Base-by-base conservation (phyloP, 2,329 filamentous ascomycete species). In the Leptographium lundbergii region DNA sequence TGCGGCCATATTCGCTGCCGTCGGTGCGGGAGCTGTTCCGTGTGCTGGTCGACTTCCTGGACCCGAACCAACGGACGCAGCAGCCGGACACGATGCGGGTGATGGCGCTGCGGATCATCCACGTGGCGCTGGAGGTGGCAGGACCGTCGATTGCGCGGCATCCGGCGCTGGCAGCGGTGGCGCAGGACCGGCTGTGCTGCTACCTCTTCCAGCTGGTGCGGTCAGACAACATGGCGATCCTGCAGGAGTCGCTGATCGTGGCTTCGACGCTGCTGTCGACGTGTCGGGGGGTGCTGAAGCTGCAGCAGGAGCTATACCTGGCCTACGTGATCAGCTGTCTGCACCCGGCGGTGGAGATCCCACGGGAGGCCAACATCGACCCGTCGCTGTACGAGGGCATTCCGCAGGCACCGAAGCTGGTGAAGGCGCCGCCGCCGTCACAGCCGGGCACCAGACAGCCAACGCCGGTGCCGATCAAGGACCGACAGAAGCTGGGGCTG, bases 21-120 rank as follows among this genome's bases (percentile, higher is more conserved):
- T 96, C 92, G 2, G 96, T 99, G 65, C 81, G 91, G 64, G 95
- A 99, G 70, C 80, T 99, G 0, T 96, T 99, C 69, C 81, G 94
- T 57, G 94, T 97, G 50, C 76, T 99, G 29, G 92, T 97, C 52
- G 92, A 95, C 70, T 85, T 99, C 19, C 75, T 99, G 29, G 91
- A 99, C 68, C 94, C 95, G 1, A 89, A 96, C 67, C 92, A 97
- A 71, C 86, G 84, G 57, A 89, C 92, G 66, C 89, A 96, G 70
- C 89, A 96, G 70, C 95, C 91, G 3, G 94, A 99, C 69, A 87
- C 89, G 1, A 94, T 97, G 87, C 84, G 92, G 65, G 90, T 99
- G 48, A 99, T 99, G 91, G 94, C 94, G 22, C 75, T 99, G 64
- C 85, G 94, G 51, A 97, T 99, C 63, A 94, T 99, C 59, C 94